A percentile compares a stretch with the other conserved stretches of the same genome.
These are phyloP conservation scores for Leptoxyphium fumago DNA, from an alignment of 2,329 filamentous ascomycete species.

Conservation along the genomic window DNA sequence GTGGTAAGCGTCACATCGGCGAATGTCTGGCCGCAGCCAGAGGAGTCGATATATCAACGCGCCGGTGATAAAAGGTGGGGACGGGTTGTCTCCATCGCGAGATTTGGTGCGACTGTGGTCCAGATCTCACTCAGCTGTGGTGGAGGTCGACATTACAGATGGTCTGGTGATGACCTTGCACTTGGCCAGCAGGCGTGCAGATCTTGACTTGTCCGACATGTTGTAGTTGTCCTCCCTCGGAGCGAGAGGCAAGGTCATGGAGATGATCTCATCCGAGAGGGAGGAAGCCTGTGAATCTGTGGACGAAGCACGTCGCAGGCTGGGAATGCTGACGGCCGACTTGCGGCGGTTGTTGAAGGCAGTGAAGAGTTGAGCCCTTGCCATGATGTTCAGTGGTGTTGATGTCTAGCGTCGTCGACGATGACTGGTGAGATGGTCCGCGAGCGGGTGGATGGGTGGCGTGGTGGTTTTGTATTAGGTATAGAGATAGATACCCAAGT, in stretches of 20 bases:
- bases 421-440: no score
- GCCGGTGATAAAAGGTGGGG: no score
- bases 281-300: conserved; percentile 9
- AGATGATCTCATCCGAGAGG: conserved; percentile 4
- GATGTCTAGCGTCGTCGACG: no score
- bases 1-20: no score
- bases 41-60: no score
- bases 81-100: no score
- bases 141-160: not conserved
- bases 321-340: conserved; percentile 3
- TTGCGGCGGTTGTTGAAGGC: not conserved
- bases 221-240: conserved; percentile 18
- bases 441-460: no score
- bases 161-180: conserved; percentile 8
- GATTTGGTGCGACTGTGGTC: no score
- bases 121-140: not conserved
- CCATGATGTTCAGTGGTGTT: not conserved
- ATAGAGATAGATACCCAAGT: no score
- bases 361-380: not conserved
- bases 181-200: conserved; percentile 13
- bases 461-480: no score
- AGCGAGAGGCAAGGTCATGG: conserved; percentile 16
- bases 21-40: no score
- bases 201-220: conserved; percentile 15
- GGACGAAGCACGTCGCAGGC: conserved; percentile 9